Evolutionary conservation across 148 eudicot genomes (phyloP).

Genomic region (Mesembryanthemum crystallinum): DNA sequence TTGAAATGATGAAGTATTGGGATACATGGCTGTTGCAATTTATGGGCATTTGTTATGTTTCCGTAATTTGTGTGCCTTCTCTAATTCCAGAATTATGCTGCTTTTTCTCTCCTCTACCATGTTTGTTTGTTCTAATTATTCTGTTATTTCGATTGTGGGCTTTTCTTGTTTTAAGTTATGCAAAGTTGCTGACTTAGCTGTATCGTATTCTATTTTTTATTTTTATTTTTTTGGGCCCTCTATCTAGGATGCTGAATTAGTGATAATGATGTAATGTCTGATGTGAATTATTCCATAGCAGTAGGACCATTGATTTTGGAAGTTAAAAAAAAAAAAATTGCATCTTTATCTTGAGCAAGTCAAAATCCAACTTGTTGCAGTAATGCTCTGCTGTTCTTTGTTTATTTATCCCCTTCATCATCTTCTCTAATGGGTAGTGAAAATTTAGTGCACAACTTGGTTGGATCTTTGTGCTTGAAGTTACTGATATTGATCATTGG

Average conservation of each 20-base stretch:
- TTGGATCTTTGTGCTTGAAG: neutral
- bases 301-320: constrained; percentile 14
- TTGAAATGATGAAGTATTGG: too few species aligned
- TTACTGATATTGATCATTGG: neutral
- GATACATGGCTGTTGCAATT: too few species aligned
- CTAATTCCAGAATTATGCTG: too few species aligned
- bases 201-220: neutral
- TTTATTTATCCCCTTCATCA: neutral
- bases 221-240: neutral
- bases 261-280: neutral
- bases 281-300: constrained; percentile 5
- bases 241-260: neutral
- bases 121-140: neutral
- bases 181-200: neutral
- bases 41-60: too few species aligned
- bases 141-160: neutral
- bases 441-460: neutral
- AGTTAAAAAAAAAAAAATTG: neutral
- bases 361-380: neutral
- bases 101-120: too few species aligned
- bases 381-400: neutral
- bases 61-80: too few species aligned
- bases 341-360: neutral
- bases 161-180: neutral
- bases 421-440: neutral